Evolutionary conservation across 352 stramenopile genomes (phyloP).

Genomic region (Pythium folliculosum): DNA sequence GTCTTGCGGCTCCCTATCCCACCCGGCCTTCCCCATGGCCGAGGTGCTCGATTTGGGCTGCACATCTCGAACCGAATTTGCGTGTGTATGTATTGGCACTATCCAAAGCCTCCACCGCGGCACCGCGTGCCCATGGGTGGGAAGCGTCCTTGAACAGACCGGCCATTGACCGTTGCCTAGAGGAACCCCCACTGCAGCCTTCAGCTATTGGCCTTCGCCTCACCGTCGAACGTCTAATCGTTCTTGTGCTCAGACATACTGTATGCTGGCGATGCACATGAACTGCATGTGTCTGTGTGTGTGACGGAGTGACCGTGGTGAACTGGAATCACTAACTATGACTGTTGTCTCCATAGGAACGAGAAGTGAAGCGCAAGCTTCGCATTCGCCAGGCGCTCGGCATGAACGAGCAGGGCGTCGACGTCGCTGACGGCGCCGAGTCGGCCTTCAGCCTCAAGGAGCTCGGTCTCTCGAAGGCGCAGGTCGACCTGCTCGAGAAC

Average conservation of each 20-base stretch:
- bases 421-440: constrained; percentile 71
- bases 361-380: constrained; percentile 85
- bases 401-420: constrained; percentile 84
- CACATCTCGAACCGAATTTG: constrained; percentile 37
- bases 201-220: constrained; percentile 84
- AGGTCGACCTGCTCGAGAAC: constrained; percentile 81
- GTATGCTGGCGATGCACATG: constrained; percentile 1
- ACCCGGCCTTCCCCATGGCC: constrained; percentile 46
- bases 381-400: constrained; percentile 76
- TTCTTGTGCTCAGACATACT: constrained; percentile 90
- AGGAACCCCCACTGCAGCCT: constrained; percentile 78
- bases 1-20: constrained; percentile 51
- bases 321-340: background rate
- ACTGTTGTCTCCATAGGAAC: constrained; percentile 47
- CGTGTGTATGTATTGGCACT: constrained; percentile 45
- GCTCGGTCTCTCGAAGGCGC: constrained; percentile 72
- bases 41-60: constrained; percentile 76
- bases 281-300: constrained; percentile 26
- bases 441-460: constrained; percentile 83
- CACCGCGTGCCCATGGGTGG: constrained; percentile 34
- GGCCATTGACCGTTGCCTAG: constrained; percentile 89
- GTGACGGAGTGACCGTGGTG: background rate
- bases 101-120: constrained; percentile 79
- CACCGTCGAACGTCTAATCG: constrained; percentile 78
- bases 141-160: constrained; percentile 92